These are phyloP conservation scores for Lepidium didymum DNA, from an alignment of 345 rosid genomes.

Conservation along the genomic window DNA sequence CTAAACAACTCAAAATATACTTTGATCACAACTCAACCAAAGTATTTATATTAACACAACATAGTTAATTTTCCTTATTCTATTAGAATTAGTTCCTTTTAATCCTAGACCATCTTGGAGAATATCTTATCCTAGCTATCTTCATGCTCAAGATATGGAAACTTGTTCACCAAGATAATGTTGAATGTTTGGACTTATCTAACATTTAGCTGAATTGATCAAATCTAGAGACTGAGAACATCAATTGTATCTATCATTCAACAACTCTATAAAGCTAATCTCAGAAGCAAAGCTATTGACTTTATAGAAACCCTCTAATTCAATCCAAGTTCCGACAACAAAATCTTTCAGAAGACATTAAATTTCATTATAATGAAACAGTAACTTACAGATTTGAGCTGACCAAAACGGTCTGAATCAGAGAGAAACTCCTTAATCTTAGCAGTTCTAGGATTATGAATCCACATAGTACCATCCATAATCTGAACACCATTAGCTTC, in stretches of 20 bases:
- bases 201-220: not conserved
- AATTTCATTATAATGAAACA: not conserved
- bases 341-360: not conserved
- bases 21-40: no score
- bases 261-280: not conserved
- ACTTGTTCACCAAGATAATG: no score
- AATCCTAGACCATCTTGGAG: no score
- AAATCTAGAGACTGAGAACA: not conserved
- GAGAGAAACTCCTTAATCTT: slow-evolving; percentile 51
- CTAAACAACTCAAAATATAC: no score
- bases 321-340: not conserved
- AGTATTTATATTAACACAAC: no score
- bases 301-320: not conserved
- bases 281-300: not conserved
- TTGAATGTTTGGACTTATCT: no score
- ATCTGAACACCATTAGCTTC: slow-evolving; percentile 73
- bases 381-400: slow-evolving; percentile 43
- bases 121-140: no score
- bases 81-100: no score
- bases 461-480: slow-evolving; percentile 98
- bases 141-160: no score
- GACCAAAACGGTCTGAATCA: slow-evolving; percentile 63
- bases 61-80: no score
- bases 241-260: not conserved
- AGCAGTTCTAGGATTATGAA: slow-evolving; percentile 73